Evolutionary conservation across 345 rosid genomes (phyloP), one percentile per base, ranked within the genome.

Genomic region (Balakata baccata): DNA sequence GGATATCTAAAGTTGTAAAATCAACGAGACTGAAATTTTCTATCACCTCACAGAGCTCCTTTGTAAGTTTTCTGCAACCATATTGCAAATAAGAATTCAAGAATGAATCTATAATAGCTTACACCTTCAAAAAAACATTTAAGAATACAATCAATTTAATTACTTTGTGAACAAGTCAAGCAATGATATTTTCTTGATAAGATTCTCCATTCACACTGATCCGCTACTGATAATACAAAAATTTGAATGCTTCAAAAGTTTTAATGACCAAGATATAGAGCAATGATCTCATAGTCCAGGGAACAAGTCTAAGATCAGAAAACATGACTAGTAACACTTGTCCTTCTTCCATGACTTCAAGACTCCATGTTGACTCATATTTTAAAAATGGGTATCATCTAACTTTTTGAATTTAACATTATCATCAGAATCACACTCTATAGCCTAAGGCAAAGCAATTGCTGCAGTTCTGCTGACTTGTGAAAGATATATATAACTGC

Each of bases 1-100:
- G 98, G 82, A 96, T 93, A 76, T 96, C 97, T 74, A 89, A 82
- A 71, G 98, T 91, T 49, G 95, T 78, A 76, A 89, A 93, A 83
- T 84, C 79, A 25, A 91, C 97, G 70, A 88, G 87, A 78, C 89
- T 66, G 66, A 75, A 84, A 77, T 90, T 84, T 81, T 93, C 95
- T 67, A 93, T 80, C 68, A 89, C 93, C 11, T 81, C 82, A 16
- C 96, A 91, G 20, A 91, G 80, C 87, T 90, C 91, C 83, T 80
- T 83, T 9, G 98, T 91, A 41, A 90, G 89, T 81, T 96, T 91
- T 83, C 99, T 95, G 86, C 72, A 78, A 77, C 56, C 74, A 70
- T 74, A 64, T 72, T 66, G 41, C 41, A 25, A 71, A 43, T 43
- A 43, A 37, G 49, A 41, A 3, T 45, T 18, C 4, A 25, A 18